Evolutionary conservation across 208 protist genomes (phyloP), one percentile per base, ranked within the genome.

Genomic region (Trypanosomatidae sp.): DNA sequence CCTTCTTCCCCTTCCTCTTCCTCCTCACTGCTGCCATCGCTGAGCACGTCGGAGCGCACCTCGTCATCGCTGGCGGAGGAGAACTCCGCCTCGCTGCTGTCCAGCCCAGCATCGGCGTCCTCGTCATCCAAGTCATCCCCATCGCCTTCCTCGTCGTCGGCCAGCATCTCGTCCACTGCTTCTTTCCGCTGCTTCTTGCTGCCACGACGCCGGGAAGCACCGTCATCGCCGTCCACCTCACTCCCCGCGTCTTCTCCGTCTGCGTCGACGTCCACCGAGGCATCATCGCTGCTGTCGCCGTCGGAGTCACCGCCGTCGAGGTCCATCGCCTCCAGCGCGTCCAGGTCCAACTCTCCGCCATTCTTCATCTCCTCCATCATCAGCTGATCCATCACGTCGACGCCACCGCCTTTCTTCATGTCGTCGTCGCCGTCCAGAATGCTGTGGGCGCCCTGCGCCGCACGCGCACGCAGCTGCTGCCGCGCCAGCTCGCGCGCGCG

Each of bases 11-110:
- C 72, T 0, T 69, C 71, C 5, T 52, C 44, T 0, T 76, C 77
- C 0, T 82, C 79, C 17, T 88, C 86, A 28, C 90, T 83, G 7
- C 82, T 74, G 12, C 87, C 84, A 25, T 86, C 85, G 3, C 81
- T 77, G 0, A 65, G 47, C 8, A 67, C 67, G 4, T 76, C 71
- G 3, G 76, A 76, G 28, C 74, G 41, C 13, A 75, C 71, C 39
- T 74, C 77, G 50, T 86, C 82, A 17, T 86, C 82, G 73, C 73
- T 82, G 62, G 36, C 71, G 2, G 77, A 81, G 1, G 69, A 74
- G 46, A 77, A 77, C 66, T 81, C 77, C 17, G 58, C 76, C 64
- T 81, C 76, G 66, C 66, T 81, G 71, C 70, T 73, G 66, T 81
- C 76, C 17, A 73, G 71, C 0, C 30, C 71, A 0, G 46, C 49